These are phyloP conservation scores for Fusarium piperis DNA, from an alignment of 2,329 filamentous ascomycete species.

Conservation along the genomic window DNA sequence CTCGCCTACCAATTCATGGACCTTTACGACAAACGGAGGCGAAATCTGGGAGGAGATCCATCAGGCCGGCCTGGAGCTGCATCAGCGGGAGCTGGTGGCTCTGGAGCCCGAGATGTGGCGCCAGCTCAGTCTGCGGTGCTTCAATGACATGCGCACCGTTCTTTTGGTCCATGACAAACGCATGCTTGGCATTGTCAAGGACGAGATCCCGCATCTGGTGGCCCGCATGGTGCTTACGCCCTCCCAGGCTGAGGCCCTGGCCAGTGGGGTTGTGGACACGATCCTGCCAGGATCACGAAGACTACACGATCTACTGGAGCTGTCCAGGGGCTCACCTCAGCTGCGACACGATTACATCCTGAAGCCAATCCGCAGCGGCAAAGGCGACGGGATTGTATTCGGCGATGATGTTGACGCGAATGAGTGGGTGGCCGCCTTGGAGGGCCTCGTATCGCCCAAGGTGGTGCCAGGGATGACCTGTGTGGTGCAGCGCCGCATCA, in stretches of 20 bases:
- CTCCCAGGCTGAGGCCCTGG: constrained; percentile 40
- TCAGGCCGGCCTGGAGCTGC: constrained; percentile 52
- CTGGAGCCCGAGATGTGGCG: constrained; percentile 46
- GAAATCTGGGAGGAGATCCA: constrained; percentile 47
- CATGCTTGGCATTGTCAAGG: constrained; percentile 51
- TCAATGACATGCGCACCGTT: constrained; percentile 54
- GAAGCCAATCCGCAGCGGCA: constrained; percentile 52
- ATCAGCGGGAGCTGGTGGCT: constrained; percentile 49
- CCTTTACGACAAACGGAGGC: constrained; percentile 27
- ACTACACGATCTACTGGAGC: constrained; percentile 32
- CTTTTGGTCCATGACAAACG: constrained; percentile 55
- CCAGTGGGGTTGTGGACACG: constrained; percentile 47
- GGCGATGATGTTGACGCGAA: constrained; percentile 46
- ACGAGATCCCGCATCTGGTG: constrained; percentile 46
- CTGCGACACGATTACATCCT: constrained; percentile 46
- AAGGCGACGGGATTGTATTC: constrained; percentile 53
- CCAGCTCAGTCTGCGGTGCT: constrained; percentile 49
- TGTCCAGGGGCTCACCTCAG: constrained; percentile 10
- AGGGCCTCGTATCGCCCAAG: constrained; percentile 11
- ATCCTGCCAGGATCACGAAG: constrained; percentile 44
- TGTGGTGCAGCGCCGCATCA: constrained; percentile 46
- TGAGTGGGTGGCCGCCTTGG: constrained; percentile 43
- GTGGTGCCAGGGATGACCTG: constrained; percentile 19
- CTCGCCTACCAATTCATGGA: neutral
- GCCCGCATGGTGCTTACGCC: constrained; percentile 38